These are phyloP conservation scores for Lipomyces mesembrius DNA, from an alignment of 805 yeast genomes.

Conservation along the genomic window DNA sequence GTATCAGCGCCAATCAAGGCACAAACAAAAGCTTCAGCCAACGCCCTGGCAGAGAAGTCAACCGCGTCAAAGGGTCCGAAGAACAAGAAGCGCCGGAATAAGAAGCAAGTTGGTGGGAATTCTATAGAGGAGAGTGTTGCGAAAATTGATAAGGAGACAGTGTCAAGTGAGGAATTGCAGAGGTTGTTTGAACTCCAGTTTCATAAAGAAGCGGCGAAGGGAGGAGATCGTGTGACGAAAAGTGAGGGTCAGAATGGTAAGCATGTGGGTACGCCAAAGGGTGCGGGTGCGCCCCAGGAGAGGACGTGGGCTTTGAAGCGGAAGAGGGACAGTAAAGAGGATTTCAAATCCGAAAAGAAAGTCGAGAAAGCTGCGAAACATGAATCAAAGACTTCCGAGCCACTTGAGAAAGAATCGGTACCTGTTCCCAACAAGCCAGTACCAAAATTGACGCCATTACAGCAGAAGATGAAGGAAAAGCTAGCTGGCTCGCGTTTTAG, in stretches of 20 bases:
- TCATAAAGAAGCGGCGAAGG: not conserved
- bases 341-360: constrained; percentile 15
- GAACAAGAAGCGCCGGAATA: constrained; percentile 6
- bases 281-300: not conserved
- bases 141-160: constrained; percentile 10
- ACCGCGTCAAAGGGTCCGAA: not conserved
- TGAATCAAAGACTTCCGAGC: not conserved
- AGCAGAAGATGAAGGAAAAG: constrained; percentile 93
- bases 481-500: constrained; percentile 93
- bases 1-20: constrained; percentile 14
- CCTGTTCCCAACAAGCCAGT: not conserved
- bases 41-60: not conserved
- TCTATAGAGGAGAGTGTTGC: not conserved
- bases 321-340: constrained; percentile 23
- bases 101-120: not conserved
- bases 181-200: constrained; percentile 28
- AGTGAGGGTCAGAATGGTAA: not conserved
- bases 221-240: not conserved
- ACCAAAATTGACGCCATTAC: constrained; percentile 73
- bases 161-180: constrained; percentile 30
- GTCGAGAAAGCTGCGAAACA: not conserved
- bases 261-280: not conserved
- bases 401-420: not conserved
- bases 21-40: not conserved
- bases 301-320: not conserved